phyloP scores from a whole-genome alignment of 345 rosid species.

The Sapria himalayana region DNA sequence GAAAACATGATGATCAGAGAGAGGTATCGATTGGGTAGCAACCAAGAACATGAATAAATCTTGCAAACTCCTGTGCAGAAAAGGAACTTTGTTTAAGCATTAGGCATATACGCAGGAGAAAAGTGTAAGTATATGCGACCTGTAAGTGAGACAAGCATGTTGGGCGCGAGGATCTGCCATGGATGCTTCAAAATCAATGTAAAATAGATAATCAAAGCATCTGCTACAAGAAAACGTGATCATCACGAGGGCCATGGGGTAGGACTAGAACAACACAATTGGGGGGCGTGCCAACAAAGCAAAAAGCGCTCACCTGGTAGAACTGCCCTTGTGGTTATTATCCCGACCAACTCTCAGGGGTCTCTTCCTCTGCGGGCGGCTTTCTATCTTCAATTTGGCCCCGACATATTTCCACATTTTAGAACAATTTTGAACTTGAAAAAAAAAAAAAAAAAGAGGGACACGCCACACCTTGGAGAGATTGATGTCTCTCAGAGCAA shows the following conservation, averaged over 20 bases:
- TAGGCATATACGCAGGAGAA: no score
- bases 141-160: conserved; percentile 42
- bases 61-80: conserved; percentile 44
- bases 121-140: no score
- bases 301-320: no score
- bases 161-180: conserved; percentile 42
- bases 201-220: conserved; percentile 34
- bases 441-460: background rate
- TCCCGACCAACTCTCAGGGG: conserved; percentile 34
- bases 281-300: no score
- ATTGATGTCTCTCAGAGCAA: conserved; percentile 27
- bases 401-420: background rate
- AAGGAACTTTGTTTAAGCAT: no score
- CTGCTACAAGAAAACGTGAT: conserved; percentile 14
- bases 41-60: conserved; percentile 67
- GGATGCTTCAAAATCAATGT: conserved; percentile 39
- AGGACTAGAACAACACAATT: no score
- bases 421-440: background rate
- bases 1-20: no score
- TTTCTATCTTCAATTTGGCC: conserved; percentile 20
- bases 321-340: conserved; percentile 25
- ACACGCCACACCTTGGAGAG: conserved; percentile 22
- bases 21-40: conserved; percentile 36
- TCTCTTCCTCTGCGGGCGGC: conserved; percentile 32
- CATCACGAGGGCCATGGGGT: no score